A percentile compares a stretch with the other conserved stretches of the same genome.
phyloP scores from a whole-genome alignment of 2,329 filamentous ascomycete species.

The Colletotrichum sp. region DNA sequence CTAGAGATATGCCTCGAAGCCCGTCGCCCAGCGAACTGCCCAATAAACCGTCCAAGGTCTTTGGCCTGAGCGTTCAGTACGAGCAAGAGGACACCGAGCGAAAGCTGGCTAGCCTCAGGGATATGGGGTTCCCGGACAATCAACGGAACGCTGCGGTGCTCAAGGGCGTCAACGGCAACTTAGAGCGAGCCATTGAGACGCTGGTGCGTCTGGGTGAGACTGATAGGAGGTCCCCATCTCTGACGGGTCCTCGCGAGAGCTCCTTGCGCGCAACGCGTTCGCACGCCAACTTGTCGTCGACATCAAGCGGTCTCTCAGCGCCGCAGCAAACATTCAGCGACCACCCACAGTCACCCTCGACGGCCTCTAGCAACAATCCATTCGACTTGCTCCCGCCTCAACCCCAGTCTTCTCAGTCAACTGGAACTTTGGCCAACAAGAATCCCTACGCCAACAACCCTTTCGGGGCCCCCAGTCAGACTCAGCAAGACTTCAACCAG shows the following conservation, averaged over 20 bases:
- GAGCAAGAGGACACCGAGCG: constrained; percentile 68
- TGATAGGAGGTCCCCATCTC: constrained; percentile 42
- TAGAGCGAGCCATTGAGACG: constrained; percentile 86
- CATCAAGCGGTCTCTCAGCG: constrained; percentile 38
- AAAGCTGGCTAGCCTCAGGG: constrained; percentile 78
- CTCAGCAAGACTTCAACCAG: constrained; percentile 60
- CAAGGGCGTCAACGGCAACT: constrained; percentile 81
- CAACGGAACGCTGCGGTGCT: constrained; percentile 82
- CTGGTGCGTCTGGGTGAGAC: constrained; percentile 83
- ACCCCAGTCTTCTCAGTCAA: constrained; percentile 69
- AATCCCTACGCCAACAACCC: constrained; percentile 73
- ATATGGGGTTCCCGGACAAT: constrained; percentile 91
- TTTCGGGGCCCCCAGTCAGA: constrained; percentile 61
- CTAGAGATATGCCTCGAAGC: constrained; percentile 30
- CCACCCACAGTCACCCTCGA: constrained; percentile 39
- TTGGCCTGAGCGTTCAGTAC: constrained; percentile 70
- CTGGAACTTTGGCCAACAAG: constrained; percentile 63
- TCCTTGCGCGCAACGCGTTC: constrained; percentile 55
- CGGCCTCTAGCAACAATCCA: constrained; percentile 70
- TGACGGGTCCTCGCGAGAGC: constrained; percentile 52
- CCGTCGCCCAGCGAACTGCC: constrained; percentile 43
- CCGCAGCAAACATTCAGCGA: constrained; percentile 26
- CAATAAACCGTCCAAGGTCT: constrained; percentile 71
- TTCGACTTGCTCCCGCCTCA: constrained; percentile 64
- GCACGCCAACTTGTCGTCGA: constrained; percentile 55